Percentiles rank a stretch among this genome's conserved stretches.
Conservation (phyloP, 192 early-diverging fungal species). For the Coemansia sp. region DNA sequence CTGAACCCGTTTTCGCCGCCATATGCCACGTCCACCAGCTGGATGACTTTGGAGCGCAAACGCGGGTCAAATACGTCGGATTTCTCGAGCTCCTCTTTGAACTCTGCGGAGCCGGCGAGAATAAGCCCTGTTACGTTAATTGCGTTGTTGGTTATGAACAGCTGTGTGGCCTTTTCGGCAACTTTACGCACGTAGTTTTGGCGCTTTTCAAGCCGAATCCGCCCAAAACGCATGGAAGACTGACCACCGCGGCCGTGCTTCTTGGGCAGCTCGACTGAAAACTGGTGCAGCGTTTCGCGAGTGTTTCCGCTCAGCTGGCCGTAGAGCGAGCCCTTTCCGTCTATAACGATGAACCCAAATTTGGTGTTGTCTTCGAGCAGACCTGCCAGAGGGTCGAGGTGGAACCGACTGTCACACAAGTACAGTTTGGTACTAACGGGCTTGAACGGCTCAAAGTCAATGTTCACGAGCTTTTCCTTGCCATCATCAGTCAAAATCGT, state of each 20-base stretch:
- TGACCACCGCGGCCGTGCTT: constrained; percentile 99
- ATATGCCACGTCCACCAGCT: constrained; percentile 92
- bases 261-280: constrained; percentile 94
- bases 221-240: constrained; percentile 95
- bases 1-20: constrained; percentile 99
- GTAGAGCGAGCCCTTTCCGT: constrained; percentile 94
- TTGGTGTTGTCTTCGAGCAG: constrained; percentile 87
- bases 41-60: constrained; percentile 81
- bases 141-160: constrained; percentile 89
- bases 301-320: constrained; percentile 89
- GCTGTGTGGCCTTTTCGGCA: constrained; percentile 86
- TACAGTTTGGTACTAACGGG: constrained; percentile 96
- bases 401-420: constrained; percentile 96
- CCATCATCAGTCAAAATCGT: constrained; percentile 94
- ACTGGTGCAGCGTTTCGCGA: constrained; percentile 86
- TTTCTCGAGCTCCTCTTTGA: constrained; percentile 91
- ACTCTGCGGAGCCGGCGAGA: constrained; percentile 95
- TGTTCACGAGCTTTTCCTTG: constrained; percentile 94
- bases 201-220: constrained; percentile 94
- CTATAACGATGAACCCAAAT: constrained; percentile 98
- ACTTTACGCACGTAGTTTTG: constrained; percentile 98
- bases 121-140: constrained; percentile 66
- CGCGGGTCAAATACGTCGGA: constrained; percentile 93
- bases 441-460: constrained; percentile 96
- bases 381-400: constrained; percentile 84